Base-by-base conservation (phyloP, 306 rosid genomes). In the Alnus rubra region DNA sequence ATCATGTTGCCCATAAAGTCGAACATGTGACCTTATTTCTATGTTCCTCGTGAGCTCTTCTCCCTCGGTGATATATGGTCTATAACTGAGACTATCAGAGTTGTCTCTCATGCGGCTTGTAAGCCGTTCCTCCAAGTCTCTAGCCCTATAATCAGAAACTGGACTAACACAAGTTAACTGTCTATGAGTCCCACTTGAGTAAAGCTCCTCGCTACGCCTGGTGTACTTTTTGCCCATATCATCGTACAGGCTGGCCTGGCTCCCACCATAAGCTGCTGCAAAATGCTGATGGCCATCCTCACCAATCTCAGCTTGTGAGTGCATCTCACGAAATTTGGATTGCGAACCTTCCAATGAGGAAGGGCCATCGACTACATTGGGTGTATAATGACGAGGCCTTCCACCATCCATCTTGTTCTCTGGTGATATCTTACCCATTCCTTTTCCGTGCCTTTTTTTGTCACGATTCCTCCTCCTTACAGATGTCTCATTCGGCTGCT, bases 1-100 rank as follows among this genome's bases (percentile, higher is more conserved):
- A 73, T 75, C 82, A 65, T 62, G 90, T 44, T 37, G 81, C 69
- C 91, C 89, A 8, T 84, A 86, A 56, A 7, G 73, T 56, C 31
- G 81, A 83, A 28, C 5, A 23, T 79, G 88, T 50, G 85, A 77
- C 31, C 88, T 81, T 39, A 71, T n/a, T 33, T 85, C 87, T 1
- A 63, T 14, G n/a, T 84, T 89, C 79, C 89, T 76, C 45, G 6
- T 37, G 56, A 68, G 60, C n/a, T 15, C 79, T 68, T 79, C 82
- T 73, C 13, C 33, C 76, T 77, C 86, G 28, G 75, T 52, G 37
- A 67, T 50, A 77, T 77, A 70, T 28, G 88, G 80, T 64, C 78
- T 82, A 79, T 83, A 74, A 45, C 79, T 86, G n/a, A 69, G 7
- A 67, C 35, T 64, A 49, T 83, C 81, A 50, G 16, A 10, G 54